phyloP scores from a whole-genome alignment of 2,329 filamentous ascomycete genomes.

The Sarocladium kiliense region DNA sequence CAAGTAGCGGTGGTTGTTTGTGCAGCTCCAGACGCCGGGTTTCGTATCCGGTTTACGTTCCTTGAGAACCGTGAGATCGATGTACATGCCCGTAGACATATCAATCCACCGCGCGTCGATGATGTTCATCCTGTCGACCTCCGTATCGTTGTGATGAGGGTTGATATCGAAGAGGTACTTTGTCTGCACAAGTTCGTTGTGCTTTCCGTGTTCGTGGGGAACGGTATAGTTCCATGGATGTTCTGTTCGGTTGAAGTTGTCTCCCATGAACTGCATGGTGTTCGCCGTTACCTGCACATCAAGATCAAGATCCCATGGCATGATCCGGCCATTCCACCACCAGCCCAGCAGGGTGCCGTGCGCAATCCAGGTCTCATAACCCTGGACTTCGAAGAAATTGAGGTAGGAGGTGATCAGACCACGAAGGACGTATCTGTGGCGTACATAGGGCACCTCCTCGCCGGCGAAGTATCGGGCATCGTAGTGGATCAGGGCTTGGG shows the following conservation, averaged over 20 bases:
- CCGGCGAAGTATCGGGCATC: conserved; percentile 63
- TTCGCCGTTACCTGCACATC: conserved; percentile 71
- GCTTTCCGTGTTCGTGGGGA: conserved; percentile 33
- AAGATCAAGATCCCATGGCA: conserved; percentile 82
- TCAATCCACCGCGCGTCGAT: conserved; percentile 86
- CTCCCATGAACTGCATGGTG: conserved; percentile 61
- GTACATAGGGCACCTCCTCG: conserved; percentile 56
- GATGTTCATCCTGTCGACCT: conserved; percentile 67
- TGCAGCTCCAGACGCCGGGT: conserved; percentile 71
- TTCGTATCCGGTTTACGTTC: conserved; percentile 51
- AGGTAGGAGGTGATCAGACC: conserved; percentile 73
- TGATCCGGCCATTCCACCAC: conserved; percentile 79
- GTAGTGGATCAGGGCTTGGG: conserved; percentile 64
- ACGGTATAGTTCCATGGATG: conserved; percentile 49
- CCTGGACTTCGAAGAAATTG: conserved; percentile 53
- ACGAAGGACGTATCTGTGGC: conserved; percentile 59
- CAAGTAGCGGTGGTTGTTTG: conserved; percentile 70
- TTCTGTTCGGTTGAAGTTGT: conserved; percentile 63
- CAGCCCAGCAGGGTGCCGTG: conserved; percentile 80
- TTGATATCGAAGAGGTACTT: conserved; percentile 74
- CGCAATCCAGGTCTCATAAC: conserved; percentile 79
- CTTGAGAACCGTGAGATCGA: conserved; percentile 75
- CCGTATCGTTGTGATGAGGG: conserved; percentile 57
- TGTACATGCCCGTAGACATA: conserved; percentile 67
- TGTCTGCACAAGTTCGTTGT: conserved; percentile 27